Conservation (phyloP, 1,284 basidiomycete species). For the Heimioporus retisporus region DNA sequence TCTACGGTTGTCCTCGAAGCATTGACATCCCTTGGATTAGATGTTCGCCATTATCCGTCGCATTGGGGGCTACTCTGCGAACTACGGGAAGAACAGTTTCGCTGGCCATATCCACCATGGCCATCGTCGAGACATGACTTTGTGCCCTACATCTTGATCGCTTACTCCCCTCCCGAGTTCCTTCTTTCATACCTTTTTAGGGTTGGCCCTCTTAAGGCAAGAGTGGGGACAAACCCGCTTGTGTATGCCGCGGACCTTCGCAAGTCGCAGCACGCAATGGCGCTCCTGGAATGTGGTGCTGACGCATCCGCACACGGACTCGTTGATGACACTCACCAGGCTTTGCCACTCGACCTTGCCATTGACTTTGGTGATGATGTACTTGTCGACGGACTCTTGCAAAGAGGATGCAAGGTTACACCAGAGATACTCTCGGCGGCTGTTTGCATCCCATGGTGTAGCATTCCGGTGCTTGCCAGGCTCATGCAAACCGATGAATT, state of each 20-base stretch:
- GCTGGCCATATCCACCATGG: slow-evolving; percentile 15
- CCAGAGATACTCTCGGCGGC: not conserved
- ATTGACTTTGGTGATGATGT: not conserved
- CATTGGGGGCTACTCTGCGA: slow-evolving; percentile 13
- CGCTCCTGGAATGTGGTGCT: not conserved
- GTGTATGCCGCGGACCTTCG: slow-evolving; percentile 13
- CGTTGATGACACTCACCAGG: not conserved
- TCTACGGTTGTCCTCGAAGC: not conserved
- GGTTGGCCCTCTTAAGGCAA: not conserved
- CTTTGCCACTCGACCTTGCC: slow-evolving; percentile 6
- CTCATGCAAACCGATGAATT: slow-evolving; percentile 4
- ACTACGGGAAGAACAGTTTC: slow-evolving; percentile 4
- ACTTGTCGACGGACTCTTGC: not conserved
- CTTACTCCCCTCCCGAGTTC: not conserved
- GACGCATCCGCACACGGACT: not conserved
- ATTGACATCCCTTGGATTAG: not conserved
- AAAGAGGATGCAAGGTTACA: not conserved
- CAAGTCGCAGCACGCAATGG: slow-evolving; percentile 4
- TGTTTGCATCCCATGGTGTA: slow-evolving; percentile 5
- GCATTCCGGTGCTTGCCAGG: not conserved
- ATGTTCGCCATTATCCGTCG: slow-evolving; percentile 2
- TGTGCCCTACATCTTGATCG: slow-evolving; percentile 9
- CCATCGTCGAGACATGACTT: slow-evolving; percentile 15
- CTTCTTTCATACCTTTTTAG: slow-evolving; percentile 1
- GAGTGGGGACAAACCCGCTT: slow-evolving; percentile 9